phyloP scores from a whole-genome alignment of 139 green algal genomes.

The Coelastrella sp. region DNA sequence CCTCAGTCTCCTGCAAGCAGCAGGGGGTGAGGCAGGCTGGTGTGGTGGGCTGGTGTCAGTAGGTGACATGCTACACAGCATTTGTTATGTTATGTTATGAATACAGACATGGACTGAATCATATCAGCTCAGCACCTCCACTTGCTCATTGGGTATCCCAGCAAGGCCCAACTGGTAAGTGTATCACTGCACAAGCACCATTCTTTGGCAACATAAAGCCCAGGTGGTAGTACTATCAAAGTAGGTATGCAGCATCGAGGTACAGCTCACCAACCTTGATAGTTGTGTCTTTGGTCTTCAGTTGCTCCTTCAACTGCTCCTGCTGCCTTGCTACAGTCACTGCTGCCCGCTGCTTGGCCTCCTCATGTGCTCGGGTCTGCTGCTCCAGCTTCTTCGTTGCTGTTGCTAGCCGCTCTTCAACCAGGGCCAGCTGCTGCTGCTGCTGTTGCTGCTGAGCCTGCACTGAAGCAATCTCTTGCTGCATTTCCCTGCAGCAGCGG shows the following conservation, averaged over 20 bases:
- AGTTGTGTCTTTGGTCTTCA: not conserved
- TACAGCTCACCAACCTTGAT: slow-evolving; percentile 11
- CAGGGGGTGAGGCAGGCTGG: not conserved
- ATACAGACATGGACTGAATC: no score
- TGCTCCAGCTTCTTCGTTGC: slow-evolving; percentile 15
- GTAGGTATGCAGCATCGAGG: not conserved
- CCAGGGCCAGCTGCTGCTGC: slow-evolving; percentile 2
- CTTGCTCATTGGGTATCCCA: no score
- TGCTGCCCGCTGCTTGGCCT: not conserved
- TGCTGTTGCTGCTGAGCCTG: slow-evolving; percentile 9
- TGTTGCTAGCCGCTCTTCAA: slow-evolving; percentile 34
- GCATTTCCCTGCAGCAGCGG: slow-evolving; percentile 21
- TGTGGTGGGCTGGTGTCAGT: not conserved
- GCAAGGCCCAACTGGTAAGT: no score
- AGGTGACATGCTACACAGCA: not conserved
- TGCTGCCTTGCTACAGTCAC: not conserved
- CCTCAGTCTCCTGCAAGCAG: slow-evolving; percentile 26
- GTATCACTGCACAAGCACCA: no score
- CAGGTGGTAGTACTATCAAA: not conserved
- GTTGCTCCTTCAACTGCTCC: slow-evolving; percentile 3
- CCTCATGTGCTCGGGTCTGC: slow-evolving; percentile 1
- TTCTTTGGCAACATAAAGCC: no score
- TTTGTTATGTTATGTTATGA: not conserved
- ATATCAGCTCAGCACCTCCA: no score
- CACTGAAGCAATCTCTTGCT: slow-evolving; percentile 18